Percentiles rank a stretch among this genome's conserved stretches.
phyloP scores from a whole-genome alignment of 352 stramenopile genomes.

The Vaucheria bursata region DNA sequence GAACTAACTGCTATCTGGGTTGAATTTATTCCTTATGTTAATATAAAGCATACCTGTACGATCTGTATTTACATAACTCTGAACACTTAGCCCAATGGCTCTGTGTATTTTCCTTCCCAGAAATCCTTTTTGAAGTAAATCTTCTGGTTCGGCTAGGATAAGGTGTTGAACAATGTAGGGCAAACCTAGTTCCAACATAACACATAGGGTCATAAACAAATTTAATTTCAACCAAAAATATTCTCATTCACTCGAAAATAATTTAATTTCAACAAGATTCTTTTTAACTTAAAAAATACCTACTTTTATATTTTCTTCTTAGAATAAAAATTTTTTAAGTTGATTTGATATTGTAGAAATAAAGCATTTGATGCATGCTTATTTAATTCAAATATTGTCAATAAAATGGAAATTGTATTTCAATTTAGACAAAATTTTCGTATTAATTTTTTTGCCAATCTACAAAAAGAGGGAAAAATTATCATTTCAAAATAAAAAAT shows the following conservation, averaged over 20 bases:
- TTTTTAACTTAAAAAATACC: neutral
- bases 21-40: neutral
- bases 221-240: too few relatives aligned
- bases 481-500: too few relatives aligned
- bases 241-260: neutral
- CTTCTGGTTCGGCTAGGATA: conserved; percentile 51
- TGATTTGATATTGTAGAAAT: neutral
- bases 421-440: too few relatives aligned
- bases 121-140: conserved; percentile 53
- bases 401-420: too few relatives aligned
- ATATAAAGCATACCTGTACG: neutral
- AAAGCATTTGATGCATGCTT: neutral
- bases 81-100: neutral
- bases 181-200: conserved; percentile 46
- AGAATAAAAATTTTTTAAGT: neutral
- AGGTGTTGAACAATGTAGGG: conserved; percentile 56
- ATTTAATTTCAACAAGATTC: neutral
- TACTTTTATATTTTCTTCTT: neutral
- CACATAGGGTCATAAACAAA: neutral
- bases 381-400: too few relatives aligned
- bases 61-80: neutral
- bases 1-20: neutral
- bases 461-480: too few relatives aligned
- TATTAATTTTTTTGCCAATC: too few relatives aligned
- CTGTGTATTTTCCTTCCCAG: conserved; percentile 36